Evolutionary conservation across 495 filamentous ascomycete species (phyloP), one percentile per base, ranked within the genome.

Genomic region (Articulospora tetracladia): DNA sequence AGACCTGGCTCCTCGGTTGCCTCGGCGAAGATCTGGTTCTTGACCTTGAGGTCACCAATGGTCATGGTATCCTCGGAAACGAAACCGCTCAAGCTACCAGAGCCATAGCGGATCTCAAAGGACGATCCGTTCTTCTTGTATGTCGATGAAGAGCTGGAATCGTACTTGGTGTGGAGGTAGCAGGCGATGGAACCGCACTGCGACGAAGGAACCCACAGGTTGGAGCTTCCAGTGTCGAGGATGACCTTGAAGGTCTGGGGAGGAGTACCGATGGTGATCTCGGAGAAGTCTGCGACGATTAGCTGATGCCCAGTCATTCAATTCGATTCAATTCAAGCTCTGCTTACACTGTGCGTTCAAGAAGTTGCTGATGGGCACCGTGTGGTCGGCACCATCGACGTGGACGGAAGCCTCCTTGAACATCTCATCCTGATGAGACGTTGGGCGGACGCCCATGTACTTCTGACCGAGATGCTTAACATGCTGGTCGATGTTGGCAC

Each of bases 171-270:
- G 80, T 99, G 95, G 58, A 99, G 87, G 74, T 92, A 99, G 83
- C 95, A 99, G 61, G 95, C 95, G 67, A 99, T 99, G 54, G 93
- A 97, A 68, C 85, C 88, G 74, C 95, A 99, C 65, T 91, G 79
- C 15, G 80, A 78, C 1, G 92, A 97, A 3, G 95, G 95, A 55
- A 99, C 95, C 95, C 95, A 99, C 56, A 99, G 82, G 79, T 99
- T 99, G 64, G 95, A 99, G 80, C 93, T 97, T 62, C 95, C 95
- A 25, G 95, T 99, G 71, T 99, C 95, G 57, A 99, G 86, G 60
- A 99, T 88, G 62, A 99, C 95, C 81, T 99, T 99, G 85, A 99
- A 99, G 55, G 76, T 77, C 76, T 99, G 95, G 25, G 94, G 86
- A 49, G 95, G 95, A 24, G 86, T 93, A 67, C 95, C 95, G 68